phyloP scores from a whole-genome alignment of 1,284 basidiomycete genomes.

The Golubevia sp. region DNA sequence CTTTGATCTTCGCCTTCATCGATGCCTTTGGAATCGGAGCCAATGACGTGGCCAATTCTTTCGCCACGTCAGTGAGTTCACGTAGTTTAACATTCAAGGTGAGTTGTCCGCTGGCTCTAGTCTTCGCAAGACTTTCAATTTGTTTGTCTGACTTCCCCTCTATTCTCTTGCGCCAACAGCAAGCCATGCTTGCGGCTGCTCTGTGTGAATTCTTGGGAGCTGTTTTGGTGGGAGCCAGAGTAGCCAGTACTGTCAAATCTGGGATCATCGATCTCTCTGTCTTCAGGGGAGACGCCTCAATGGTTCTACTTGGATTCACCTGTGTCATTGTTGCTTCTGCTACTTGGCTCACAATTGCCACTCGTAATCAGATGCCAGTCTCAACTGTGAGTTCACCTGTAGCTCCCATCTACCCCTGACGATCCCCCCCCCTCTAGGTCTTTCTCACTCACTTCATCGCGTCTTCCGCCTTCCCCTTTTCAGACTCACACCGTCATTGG shows the following conservation, averaged over 20 bases:
- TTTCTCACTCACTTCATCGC: too few species aligned
- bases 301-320: constrained; percentile 27
- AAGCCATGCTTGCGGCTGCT: constrained; percentile 24
- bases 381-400: too few species aligned
- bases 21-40: constrained; percentile 32
- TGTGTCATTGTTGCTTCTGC: constrained; percentile 28
- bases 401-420: too few species aligned
- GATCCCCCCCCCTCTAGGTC: too few species aligned
- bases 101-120: too few species aligned
- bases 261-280: constrained; percentile 24
- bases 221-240: constrained; percentile 26
- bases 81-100: constrained; percentile 29
- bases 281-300: constrained; percentile 23
- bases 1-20: constrained; percentile 22
- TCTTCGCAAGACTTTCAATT: too few species aligned
- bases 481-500: constrained; percentile 34
- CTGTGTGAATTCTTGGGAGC: constrained; percentile 36
- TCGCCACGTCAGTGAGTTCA: constrained; percentile 31
- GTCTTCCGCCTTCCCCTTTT: too few species aligned
- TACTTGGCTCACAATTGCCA: constrained; percentile 30
- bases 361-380: constrained; percentile 27
- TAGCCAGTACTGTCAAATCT: constrained; percentile 30
- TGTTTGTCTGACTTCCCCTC: too few species aligned
- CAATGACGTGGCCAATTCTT: constrained; percentile 42
- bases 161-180: too few species aligned